Evolutionary conservation across 371 early-diverging fungal species (phyloP).

Genomic region (Mucor indicus): DNA sequence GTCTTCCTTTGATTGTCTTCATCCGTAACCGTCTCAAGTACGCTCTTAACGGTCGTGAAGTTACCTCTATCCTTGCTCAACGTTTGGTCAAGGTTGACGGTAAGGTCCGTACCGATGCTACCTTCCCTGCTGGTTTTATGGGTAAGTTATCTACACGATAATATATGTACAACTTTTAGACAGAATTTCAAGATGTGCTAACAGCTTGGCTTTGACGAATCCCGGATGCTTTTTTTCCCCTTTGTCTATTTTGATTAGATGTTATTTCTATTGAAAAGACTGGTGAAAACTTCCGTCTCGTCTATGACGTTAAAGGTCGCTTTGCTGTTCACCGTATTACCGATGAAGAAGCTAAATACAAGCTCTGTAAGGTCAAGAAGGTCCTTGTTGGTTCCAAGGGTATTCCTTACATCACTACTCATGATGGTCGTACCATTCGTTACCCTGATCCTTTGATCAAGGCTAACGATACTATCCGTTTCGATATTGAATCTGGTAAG

Average conservation of each 20-base stretch:
- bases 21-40: slow-evolving; percentile 99
- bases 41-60: slow-evolving; percentile 98
- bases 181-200: no score
- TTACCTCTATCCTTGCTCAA: slow-evolving; percentile 95
- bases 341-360: slow-evolving; percentile 98
- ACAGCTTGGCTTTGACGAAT: slow-evolving; percentile 53
- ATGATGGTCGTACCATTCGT: slow-evolving; percentile 99
- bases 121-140: slow-evolving; percentile 99
- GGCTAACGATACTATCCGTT: slow-evolving; percentile 98
- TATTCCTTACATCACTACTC: slow-evolving; percentile 97
- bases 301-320: slow-evolving; percentile 99
- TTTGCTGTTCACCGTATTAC: slow-evolving; percentile 99
- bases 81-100: slow-evolving; percentile 99
- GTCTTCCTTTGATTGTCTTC: slow-evolving; percentile 77
- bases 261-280: slow-evolving; percentile 99
- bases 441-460: slow-evolving; percentile 99
- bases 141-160: no score
- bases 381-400: slow-evolving; percentile 91
- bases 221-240: slow-evolving; percentile 43
- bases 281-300: slow-evolving; percentile 99
- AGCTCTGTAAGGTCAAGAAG: slow-evolving; percentile 97
- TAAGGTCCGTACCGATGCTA: slow-evolving; percentile 96
- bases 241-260: slow-evolving; percentile 48
- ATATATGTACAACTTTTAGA: no score
- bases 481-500: slow-evolving; percentile 94